Conservation (phyloP, 75 land plant genomes). For the Chamaecyparis obtusa region DNA sequence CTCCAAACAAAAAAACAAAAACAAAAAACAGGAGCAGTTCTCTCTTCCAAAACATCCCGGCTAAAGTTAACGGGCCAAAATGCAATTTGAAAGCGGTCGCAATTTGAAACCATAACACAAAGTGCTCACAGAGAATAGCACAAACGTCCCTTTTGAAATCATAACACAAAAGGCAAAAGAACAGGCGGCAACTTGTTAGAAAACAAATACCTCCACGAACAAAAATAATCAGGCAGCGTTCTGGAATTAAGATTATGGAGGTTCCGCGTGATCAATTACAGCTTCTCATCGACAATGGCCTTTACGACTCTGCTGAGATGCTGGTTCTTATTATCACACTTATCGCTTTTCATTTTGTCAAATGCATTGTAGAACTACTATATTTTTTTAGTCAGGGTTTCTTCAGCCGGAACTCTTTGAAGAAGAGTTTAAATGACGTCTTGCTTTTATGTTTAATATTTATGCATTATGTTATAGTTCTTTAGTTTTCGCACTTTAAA, state of each 20-base stretch:
- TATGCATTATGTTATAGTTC: not conserved
- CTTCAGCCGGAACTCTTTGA: too few relatives aligned
- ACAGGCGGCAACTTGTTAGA: not conserved
- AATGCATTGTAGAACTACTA: not conserved
- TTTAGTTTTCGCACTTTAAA: not conserved
- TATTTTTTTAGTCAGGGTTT: not conserved
- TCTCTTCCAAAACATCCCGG: too few relatives aligned
- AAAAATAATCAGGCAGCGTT: not conserved
- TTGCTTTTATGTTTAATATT: not conserved
- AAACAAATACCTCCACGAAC: not conserved
- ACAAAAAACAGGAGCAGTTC: too few relatives aligned
- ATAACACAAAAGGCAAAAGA: not conserved
- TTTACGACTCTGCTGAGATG: slow-evolving; percentile 79
- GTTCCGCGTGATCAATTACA: slow-evolving; percentile 75
- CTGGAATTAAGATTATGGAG: slow-evolving; percentile 41
- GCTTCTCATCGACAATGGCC: slow-evolving; percentile 72
- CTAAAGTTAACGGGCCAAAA: too few relatives aligned
- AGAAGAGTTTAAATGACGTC: not conserved
- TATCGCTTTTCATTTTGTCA: not conserved
- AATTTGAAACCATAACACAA: not conserved
- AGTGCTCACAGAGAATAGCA: not conserved
- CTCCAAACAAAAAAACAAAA: too few relatives aligned
- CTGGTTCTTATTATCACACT: slow-evolving; percentile 42
- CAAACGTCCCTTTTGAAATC: not conserved
- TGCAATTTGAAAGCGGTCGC: not conserved